Conservation (phyloP, 78 protist genomes). For the Protostelium mycophagum region DNA sequence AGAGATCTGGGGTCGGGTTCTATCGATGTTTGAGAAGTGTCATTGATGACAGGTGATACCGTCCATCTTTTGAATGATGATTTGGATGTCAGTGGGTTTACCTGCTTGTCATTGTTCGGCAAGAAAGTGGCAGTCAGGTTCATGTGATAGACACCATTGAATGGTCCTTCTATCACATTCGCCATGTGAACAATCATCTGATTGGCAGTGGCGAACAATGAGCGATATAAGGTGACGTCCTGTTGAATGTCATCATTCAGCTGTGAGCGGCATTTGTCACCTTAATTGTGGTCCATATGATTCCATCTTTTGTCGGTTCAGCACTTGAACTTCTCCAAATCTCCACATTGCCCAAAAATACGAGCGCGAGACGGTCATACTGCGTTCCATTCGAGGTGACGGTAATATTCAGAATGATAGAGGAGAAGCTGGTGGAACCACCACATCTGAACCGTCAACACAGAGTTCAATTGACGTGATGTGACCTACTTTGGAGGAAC, state of each 20-base stretch:
- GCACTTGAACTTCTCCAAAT: not conserved
- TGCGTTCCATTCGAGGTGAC: not conserved
- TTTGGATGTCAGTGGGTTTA: not conserved
- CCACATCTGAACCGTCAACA: no score
- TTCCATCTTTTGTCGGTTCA: not conserved
- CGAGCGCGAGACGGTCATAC: not conserved
- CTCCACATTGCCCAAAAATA: not conserved
- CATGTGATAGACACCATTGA: not conserved
- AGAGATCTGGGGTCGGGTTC: not conserved
- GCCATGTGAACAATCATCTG: not conserved
- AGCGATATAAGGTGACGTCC: not conserved
- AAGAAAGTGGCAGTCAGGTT: not conserved
- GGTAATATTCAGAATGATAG: not conserved
- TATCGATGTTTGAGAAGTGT: not conserved
- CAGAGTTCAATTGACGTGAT: no score
- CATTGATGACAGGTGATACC: no score
- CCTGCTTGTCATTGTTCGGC: not conserved
- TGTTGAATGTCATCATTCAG: not conserved
- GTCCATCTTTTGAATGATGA: no score
- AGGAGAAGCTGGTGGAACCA: not conserved
- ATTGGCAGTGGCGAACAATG: not conserved
- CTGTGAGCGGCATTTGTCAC: not conserved
- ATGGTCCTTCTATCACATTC: not conserved
- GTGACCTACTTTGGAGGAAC: no score
- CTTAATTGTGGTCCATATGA: not conserved